Evolutionary conservation across 495 filamentous ascomycete species (phyloP).

Genomic region (Hypoxylon perforatum): DNA sequence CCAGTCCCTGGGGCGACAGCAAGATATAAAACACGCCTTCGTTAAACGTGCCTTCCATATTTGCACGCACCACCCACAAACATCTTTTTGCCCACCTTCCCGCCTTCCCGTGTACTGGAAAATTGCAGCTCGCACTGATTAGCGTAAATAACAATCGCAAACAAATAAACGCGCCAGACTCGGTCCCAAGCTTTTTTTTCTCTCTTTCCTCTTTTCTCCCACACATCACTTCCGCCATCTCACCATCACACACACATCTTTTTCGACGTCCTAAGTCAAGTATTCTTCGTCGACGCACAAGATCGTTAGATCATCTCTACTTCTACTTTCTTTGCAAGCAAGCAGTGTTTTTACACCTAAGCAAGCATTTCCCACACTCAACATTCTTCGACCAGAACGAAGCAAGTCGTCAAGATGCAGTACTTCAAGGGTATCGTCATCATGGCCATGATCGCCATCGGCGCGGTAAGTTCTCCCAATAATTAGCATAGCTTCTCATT

Average conservation of each 20-base stretch:
- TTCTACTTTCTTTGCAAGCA: slow-evolving; percentile 1
- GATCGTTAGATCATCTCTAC: slow-evolving; percentile 27
- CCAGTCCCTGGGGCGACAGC: slow-evolving; percentile 1
- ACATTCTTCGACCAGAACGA: slow-evolving; percentile 16
- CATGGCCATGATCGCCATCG: slow-evolving; percentile 45
- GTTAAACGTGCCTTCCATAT: slow-evolving; percentile 16
- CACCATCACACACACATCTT: slow-evolving; percentile 3
- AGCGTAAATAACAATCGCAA: background rate
- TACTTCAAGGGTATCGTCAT: slow-evolving; percentile 45
- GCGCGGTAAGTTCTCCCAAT: slow-evolving; percentile 54
- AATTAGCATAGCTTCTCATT: background rate
- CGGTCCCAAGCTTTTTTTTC: slow-evolving; percentile 5
- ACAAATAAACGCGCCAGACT: slow-evolving; percentile 23
- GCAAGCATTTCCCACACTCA: slow-evolving; percentile 20
- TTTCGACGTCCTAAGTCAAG: slow-evolving; percentile 18
- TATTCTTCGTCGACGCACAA: slow-evolving; percentile 31
- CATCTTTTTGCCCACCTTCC: slow-evolving; percentile 25
- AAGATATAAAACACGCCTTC: slow-evolving; percentile 35
- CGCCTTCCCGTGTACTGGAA: slow-evolving; percentile 17
- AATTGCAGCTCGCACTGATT: too few relatives aligned
- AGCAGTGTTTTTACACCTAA: background rate
- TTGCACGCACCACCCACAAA: slow-evolving; percentile 15
- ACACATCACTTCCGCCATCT: background rate
- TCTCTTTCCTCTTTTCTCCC: slow-evolving; percentile 11
- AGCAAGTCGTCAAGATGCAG: slow-evolving; percentile 47